phyloP scores from a whole-genome alignment of 495 filamentous ascomycete species.

The Penicillium salamii region DNA sequence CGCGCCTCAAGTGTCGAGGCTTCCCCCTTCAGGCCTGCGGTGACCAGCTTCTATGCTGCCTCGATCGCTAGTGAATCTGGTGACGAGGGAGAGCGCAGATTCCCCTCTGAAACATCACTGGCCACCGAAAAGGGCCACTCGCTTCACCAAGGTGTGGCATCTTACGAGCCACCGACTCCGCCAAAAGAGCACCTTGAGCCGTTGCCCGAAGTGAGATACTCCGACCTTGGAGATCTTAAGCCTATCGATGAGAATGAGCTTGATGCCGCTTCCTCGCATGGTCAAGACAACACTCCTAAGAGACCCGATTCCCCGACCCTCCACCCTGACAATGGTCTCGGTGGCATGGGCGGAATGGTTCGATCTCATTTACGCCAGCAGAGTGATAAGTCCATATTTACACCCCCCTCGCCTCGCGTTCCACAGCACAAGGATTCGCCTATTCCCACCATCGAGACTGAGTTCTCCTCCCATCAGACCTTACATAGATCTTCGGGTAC shows the following conservation, averaged over 20 bases:
- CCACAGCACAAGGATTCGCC: conserved; percentile 12
- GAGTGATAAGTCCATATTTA: conserved; percentile 75
- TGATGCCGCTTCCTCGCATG: conserved; percentile 5
- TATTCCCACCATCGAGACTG: neutral
- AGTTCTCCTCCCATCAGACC: neutral
- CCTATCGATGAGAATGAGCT: conserved; percentile 39
- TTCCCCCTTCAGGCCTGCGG: conserved; percentile 26
- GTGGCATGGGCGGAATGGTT: conserved; percentile 60
- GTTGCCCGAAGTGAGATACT: conserved; percentile 42
- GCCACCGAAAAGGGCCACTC: conserved; percentile 31
- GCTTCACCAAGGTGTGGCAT: conserved; percentile 23
- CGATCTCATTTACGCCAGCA: conserved; percentile 80
- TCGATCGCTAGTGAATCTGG: conserved; percentile 45
- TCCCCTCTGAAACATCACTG: conserved; percentile 25
- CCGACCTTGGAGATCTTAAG: conserved; percentile 42
- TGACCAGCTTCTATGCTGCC: conserved; percentile 43
- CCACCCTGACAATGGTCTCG: conserved; percentile 62
- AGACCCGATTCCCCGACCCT: conserved; percentile 77
- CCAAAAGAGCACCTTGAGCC: conserved; percentile 27
- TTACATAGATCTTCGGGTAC: too few relatives aligned
- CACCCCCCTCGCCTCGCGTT: conserved; percentile 41
- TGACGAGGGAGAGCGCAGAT: conserved; percentile 32
- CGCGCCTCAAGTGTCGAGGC: conserved; percentile 25
- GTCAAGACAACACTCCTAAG: conserved; percentile 26
- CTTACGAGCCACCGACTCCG: conserved; percentile 27